Evolutionary conservation across 257 asterid genomes (phyloP).

Genomic region (Solanum chmielewskii): DNA sequence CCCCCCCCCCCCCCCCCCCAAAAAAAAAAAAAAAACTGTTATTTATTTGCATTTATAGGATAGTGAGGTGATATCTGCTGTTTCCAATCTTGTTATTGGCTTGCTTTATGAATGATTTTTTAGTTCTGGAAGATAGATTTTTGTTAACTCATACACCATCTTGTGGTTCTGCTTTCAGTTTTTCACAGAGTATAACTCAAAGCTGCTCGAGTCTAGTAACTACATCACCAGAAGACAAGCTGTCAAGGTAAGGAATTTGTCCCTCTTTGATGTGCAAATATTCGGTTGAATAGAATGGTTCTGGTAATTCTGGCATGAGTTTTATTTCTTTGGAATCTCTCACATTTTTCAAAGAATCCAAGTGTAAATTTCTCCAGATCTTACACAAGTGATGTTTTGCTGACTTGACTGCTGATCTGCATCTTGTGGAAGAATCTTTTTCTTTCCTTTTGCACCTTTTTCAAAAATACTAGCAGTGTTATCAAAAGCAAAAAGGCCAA

Average conservation of each 20-base stretch:
- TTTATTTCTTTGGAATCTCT: neutral
- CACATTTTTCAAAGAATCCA: neutral
- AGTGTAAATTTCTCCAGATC: neutral
- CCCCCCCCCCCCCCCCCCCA: no score
- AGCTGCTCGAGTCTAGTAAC: slow-evolving; percentile 70
- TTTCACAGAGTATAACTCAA: slow-evolving; percentile 75
- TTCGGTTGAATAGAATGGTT: neutral
- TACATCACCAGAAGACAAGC: slow-evolving; percentile 93
- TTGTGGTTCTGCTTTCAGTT: slow-evolving; percentile 34
- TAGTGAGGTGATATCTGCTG: neutral
- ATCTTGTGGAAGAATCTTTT: neutral
- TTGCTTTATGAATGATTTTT: neutral
- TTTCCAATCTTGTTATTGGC: neutral
- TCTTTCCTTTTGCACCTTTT: neutral
- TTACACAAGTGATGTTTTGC: neutral
- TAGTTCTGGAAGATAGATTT: neutral
- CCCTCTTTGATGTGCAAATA: neutral
- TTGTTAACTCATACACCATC: neutral
- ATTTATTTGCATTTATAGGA: neutral
- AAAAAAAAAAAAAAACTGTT: neutral
- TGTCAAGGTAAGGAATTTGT: slow-evolving; percentile 43
- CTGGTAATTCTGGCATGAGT: neutral
- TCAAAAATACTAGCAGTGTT: neutral
- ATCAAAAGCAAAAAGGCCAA: neutral
- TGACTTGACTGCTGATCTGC: neutral